Base-by-base conservation (phyloP, 805 yeast genomes). In the Pichia heedii region DNA sequence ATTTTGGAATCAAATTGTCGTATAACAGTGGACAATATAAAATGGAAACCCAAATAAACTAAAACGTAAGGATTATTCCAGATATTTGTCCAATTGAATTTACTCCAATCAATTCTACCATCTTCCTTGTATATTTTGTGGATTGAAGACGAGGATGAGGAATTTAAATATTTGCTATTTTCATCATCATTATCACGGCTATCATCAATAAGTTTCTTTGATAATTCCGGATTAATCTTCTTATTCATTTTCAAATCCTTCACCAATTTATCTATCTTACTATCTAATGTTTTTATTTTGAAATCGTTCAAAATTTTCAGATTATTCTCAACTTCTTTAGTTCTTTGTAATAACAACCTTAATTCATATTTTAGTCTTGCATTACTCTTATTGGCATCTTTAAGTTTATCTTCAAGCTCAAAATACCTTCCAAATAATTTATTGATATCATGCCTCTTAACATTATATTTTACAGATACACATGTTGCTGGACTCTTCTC, bases 291-390 rank as follows among this genome's bases (percentile, higher is more conserved):
- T 22, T 46, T 48, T 37, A 43, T 77, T 69, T 62, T 65, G 51
- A 63, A 59, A 36, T 62, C 63, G 38, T 57, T 50, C 34, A 65
- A 43, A n/a, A 62, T 58, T 37, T 55, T 56, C 33, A 63, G 48
- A 37, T 79, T 70, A 22, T 78, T 79, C 51, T 80, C 84, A 8
- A 82, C 80, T 52, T 84, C 93, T 36, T 75, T 70, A 38, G 84
- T 71, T 50, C 82, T 78, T 20, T 74, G 71, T 27, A 71, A 71
- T 26, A 84, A 58, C 35, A 79, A 63, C 19, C 83, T 62, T 37
- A 79, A 64, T 54, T 84, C 90, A 57, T 84, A 84, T 51, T 77
- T 75, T 40, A 84, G 57, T 48, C 80, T 67, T 3, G 84, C 79
- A 29, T 76, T 72, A 40, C 76, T 61, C 9, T 79, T 72, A 40